Percentiles rank a stretch among this genome's conserved stretches.
These are phyloP conservation scores for Fusarium begoniae DNA, from an alignment of 2,329 filamentous ascomycete genomes.

Conservation along the genomic window DNA sequence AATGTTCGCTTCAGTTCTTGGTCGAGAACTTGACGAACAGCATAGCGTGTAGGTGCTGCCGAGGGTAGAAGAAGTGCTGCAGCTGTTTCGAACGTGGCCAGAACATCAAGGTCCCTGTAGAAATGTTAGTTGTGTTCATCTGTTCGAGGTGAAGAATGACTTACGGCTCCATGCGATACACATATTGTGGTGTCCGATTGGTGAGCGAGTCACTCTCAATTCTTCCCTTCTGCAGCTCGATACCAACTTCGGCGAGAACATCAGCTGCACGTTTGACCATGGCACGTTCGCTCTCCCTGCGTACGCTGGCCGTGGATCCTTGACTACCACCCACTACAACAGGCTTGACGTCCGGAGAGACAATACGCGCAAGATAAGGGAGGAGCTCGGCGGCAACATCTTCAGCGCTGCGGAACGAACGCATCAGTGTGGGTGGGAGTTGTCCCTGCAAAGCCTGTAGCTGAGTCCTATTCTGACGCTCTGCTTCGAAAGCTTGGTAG, in stretches of 20 bases:
- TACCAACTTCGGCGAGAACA: constrained; percentile 83
- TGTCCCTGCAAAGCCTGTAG: constrained; percentile 78
- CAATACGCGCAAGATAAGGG: constrained; percentile 83
- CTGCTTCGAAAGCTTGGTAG: constrained; percentile 81
- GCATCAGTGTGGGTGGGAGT: constrained; percentile 75
- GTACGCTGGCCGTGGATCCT: constrained; percentile 80
- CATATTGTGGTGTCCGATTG: constrained; percentile 73
- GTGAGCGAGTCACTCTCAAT: constrained; percentile 74
- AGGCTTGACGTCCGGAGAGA: constrained; percentile 90
- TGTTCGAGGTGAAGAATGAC: constrained; percentile 48
- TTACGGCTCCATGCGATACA: constrained; percentile 95
- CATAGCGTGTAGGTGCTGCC: constrained; percentile 83
- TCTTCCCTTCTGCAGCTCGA: constrained; percentile 81
- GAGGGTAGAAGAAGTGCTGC: constrained; percentile 63
- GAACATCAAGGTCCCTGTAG: constrained; percentile 74
- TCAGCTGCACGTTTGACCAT: constrained; percentile 84
- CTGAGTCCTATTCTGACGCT: constrained; percentile 79
- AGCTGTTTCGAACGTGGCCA: constrained; percentile 78
- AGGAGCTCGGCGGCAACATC: constrained; percentile 83
- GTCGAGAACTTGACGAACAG: constrained; percentile 91
- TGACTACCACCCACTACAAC: constrained; percentile 79
- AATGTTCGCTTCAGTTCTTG: constrained; percentile 85
- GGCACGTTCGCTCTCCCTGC: constrained; percentile 83
- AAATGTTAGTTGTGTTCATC: constrained; percentile 14
- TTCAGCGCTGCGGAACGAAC: constrained; percentile 81